Conservation (phyloP, 495 filamentous ascomycete species). For the Lepidopterella palustris region DNA sequence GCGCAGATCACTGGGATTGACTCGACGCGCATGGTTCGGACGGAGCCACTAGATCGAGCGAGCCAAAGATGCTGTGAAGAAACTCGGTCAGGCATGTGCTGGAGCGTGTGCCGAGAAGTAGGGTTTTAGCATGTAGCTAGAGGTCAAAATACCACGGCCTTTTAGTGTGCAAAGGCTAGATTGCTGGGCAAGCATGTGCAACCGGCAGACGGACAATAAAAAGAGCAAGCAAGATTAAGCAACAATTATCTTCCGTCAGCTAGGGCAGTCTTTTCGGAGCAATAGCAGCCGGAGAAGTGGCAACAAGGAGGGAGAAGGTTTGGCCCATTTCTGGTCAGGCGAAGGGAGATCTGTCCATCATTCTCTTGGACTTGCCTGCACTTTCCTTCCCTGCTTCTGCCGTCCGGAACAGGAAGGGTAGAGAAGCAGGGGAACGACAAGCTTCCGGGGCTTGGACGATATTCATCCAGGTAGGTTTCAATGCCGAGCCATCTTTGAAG, state of each 20-base stretch:
- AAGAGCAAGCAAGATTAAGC: slow-evolving; percentile 22
- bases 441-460: not conserved
- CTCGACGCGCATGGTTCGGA: slow-evolving; percentile 4
- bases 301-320: no score
- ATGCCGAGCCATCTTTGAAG: not conserved
- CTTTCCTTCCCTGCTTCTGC: not conserved
- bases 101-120: not conserved
- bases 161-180: slow-evolving; percentile 20
- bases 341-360: not conserved
- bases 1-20: slow-evolving; percentile 8
- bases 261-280: slow-evolving; percentile 6
- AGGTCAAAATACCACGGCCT: slow-evolving; percentile 2
- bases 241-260: slow-evolving; percentile 11
- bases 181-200: slow-evolving; percentile 21
- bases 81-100: not conserved
- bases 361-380: not conserved
- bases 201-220: slow-evolving; percentile 12
- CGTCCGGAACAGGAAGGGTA: not conserved
- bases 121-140: not conserved
- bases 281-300: not conserved
- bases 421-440: not conserved
- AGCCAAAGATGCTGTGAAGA: not conserved
- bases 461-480: not conserved
- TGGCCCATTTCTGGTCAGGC: not conserved
- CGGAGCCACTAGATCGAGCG: no score